phyloP scores from a whole-genome alignment of 176 grass and related monocot species.

The Oryza coarctata region DNA sequence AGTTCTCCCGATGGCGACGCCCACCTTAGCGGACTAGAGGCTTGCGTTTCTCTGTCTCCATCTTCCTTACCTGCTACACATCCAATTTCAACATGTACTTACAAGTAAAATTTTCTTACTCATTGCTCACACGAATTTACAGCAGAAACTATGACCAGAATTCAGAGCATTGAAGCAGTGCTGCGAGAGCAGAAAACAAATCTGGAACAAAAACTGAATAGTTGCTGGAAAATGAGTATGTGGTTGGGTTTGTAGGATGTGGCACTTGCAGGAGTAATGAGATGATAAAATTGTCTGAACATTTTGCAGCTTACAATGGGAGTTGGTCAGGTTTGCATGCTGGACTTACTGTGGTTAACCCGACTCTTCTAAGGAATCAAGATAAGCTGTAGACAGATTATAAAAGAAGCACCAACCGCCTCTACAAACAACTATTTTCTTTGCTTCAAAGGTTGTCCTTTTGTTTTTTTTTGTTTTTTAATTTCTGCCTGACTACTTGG shows the following conservation, averaged over 20 bases:
- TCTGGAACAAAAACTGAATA: background rate
- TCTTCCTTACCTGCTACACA: background rate
- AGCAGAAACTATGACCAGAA: background rate
- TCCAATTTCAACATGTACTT: no score
- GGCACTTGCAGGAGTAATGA: background rate
- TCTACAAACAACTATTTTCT: background rate
- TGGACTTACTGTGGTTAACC: slow-evolving; percentile 39
- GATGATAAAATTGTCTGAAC: background rate
- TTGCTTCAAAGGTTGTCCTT: background rate
- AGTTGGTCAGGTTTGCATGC: slow-evolving; percentile 48
- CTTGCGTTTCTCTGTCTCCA: slow-evolving; percentile 39
- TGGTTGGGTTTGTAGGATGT: background rate
- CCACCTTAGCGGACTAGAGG: slow-evolving; percentile 13
- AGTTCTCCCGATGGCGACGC: slow-evolving; percentile 39
- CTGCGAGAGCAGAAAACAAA: background rate
- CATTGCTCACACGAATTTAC: no score
- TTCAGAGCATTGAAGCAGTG: background rate
- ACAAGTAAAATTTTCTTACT: no score
- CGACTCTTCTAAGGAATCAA: slow-evolving; percentile 12
- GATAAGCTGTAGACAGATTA: background rate
- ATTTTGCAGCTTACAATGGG: slow-evolving; percentile 39
- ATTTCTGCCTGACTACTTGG: background rate
- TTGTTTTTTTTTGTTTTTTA: background rate
- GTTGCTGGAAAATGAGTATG: background rate
- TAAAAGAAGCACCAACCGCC: background rate